Conservation (phyloP, 2,329 filamentous ascomycete species). For the Apiospora saccharicola region DNA sequence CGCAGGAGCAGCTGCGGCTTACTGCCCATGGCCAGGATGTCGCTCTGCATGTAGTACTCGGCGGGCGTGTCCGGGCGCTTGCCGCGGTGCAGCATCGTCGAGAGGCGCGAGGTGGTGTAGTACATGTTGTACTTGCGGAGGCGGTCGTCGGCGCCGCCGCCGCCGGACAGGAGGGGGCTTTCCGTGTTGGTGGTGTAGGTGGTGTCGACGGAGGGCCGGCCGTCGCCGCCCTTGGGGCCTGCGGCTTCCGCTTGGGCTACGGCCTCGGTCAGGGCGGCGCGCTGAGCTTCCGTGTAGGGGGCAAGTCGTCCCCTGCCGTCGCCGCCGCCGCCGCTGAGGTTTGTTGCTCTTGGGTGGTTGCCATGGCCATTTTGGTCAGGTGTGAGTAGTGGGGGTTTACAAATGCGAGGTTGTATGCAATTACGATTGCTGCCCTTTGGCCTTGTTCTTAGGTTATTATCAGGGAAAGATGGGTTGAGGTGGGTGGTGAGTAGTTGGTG, state of each 20-base stretch:
- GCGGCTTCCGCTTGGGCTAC: neutral
- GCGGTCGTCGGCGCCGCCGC: neutral
- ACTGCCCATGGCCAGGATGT: neutral
- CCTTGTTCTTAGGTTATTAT: neutral
- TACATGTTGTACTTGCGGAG: slow-evolving; percentile 24
- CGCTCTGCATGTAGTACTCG: slow-evolving; percentile 22
- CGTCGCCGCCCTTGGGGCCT: neutral
- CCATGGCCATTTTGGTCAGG: neutral
- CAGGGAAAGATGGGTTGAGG: neutral
- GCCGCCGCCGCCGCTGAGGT: neutral
- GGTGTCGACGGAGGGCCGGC: neutral
- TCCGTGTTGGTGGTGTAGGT: slow-evolving; percentile 1
- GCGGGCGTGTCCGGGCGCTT: neutral
- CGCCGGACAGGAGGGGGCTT: neutral
- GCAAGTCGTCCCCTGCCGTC: neutral
- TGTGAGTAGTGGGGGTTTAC: neutral
- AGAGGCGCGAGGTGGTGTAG: slow-evolving; percentile 20
- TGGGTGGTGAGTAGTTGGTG: neutral
- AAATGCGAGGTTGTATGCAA: neutral
- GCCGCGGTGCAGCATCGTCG: slow-evolving; percentile 10
- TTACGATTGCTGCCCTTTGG: neutral
- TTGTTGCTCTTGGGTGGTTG: neutral
- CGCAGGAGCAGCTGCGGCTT: slow-evolving; percentile 18
- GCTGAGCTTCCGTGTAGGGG: slow-evolving; percentile 1
- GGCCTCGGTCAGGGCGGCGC: slow-evolving; percentile 3